A percentile compares a stretch with the other conserved stretches of the same genome.
phyloP scores from a whole-genome alignment of 2,329 filamentous ascomycete species.

The Xylariaceae sp. region DNA sequence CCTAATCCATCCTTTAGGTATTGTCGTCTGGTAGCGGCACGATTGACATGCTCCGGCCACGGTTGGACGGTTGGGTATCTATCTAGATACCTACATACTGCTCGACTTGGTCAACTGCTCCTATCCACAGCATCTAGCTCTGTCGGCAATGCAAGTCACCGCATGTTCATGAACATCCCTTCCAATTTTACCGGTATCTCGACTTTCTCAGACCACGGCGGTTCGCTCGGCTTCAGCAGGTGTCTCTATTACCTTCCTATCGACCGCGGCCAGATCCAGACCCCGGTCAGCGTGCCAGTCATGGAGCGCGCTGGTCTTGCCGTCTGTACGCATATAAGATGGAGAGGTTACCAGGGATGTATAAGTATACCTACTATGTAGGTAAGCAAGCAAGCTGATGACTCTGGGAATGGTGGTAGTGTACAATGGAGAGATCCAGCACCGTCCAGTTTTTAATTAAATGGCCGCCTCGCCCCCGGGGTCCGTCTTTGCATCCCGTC shows the following conservation, averaged over 20 bases:
- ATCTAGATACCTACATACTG: background rate
- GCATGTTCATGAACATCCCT: too few relatives aligned
- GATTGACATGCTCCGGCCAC: background rate
- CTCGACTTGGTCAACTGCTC: background rate
- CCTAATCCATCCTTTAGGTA: background rate
- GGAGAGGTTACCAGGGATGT: too few relatives aligned
- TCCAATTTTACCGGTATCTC: too few relatives aligned
- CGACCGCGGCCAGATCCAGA: constrained; percentile 13
- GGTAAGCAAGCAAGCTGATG: constrained; percentile 18
- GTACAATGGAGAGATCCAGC: constrained; percentile 8
- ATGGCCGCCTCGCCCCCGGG: constrained; percentile 15
- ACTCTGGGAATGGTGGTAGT: constrained; percentile 2
- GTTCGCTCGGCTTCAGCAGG: too few relatives aligned
- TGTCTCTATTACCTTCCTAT: constrained; percentile 4
- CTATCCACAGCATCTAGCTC: too few relatives aligned
- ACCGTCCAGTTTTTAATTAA: constrained; percentile 23
- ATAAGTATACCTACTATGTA: background rate
- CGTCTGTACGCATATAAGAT: background rate
- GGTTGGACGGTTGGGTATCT: background rate
- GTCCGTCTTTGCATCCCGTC: constrained; percentile 7
- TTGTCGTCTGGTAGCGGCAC: background rate
- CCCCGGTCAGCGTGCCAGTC: constrained; percentile 24
- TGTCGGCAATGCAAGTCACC: background rate
- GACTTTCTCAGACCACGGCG: too few relatives aligned
- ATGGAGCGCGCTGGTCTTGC: constrained; percentile 21